Percentiles rank a stretch among this genome's conserved stretches.
Evolutionary conservation across 2,329 filamentous ascomycete species (phyloP).

Genomic region (Monilinia fructicola): DNA sequence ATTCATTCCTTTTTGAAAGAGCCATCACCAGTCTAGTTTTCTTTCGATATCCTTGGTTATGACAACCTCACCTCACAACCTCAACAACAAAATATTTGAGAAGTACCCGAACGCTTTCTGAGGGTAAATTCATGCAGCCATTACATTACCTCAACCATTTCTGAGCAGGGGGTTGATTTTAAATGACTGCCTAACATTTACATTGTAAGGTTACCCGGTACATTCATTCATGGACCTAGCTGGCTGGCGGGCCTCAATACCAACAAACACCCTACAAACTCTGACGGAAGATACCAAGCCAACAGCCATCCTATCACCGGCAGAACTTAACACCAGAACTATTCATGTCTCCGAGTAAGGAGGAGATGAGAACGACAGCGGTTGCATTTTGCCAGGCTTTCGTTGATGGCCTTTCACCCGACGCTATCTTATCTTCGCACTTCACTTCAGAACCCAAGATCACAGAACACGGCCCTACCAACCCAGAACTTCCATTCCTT

Average conservation of each 20-base stretch:
- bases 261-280: neutral
- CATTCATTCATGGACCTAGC: neutral
- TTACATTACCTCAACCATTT: neutral
- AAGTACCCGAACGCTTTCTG: neutral
- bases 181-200: neutral
- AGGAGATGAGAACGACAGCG: neutral
- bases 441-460: slow-evolving; percentile 35
- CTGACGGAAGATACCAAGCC: neutral
- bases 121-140: neutral
- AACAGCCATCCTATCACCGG: neutral
- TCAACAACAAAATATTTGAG: neutral
- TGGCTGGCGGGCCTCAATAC: neutral
- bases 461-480: slow-evolving; percentile 45
- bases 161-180: neutral
- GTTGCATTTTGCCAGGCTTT: slow-evolving; percentile 23
- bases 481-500: slow-evolving; percentile 43
- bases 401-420: slow-evolving; percentile 2
- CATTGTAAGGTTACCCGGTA: neutral
- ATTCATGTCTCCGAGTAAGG: neutral
- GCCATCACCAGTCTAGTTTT: neutral
- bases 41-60: too few species aligned
- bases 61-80: neutral
- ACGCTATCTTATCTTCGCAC: slow-evolving; percentile 14
- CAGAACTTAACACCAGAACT: neutral
- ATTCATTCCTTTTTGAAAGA: neutral